Conservation (phyloP, 345 rosid genomes). For the Bretschneidera sinensis region DNA sequence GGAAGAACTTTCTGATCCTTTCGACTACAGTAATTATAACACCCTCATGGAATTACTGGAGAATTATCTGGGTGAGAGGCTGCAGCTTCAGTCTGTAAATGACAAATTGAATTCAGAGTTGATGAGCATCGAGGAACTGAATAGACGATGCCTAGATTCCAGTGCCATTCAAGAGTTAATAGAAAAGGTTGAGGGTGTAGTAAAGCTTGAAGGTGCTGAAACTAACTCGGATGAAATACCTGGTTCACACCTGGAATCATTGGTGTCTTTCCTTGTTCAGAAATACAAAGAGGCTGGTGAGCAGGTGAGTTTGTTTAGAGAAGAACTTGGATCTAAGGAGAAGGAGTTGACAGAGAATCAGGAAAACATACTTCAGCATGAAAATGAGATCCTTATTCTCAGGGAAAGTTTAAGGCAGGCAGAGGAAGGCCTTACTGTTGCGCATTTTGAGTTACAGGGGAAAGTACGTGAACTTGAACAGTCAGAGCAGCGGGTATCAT, state of each 20-base stretch:
- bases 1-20: slow-evolving; percentile 32
- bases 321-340: slow-evolving; percentile 43
- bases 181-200: slow-evolving; percentile 47
- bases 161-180: slow-evolving; percentile 49
- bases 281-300: slow-evolving; percentile 51
- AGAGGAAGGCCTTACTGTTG: slow-evolving; percentile 48
- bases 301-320: slow-evolving; percentile 28
- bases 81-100: slow-evolving; percentile 48
- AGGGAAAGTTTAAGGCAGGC: slow-evolving; percentile 45
- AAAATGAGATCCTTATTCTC: slow-evolving; percentile 47
- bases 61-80: slow-evolving; percentile 48
- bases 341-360: slow-evolving; percentile 42
- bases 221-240: slow-evolving; percentile 34
- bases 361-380: slow-evolving; percentile 57
- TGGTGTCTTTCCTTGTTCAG: slow-evolving; percentile 60
- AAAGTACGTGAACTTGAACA: slow-evolving; percentile 67
- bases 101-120: slow-evolving; percentile 51
- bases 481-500: slow-evolving; percentile 77
- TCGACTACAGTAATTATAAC: slow-evolving; percentile 39
- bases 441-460: slow-evolving; percentile 46
- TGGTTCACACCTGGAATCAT: slow-evolving; percentile 45
- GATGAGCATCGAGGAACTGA: slow-evolving; percentile 48
- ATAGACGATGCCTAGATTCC: slow-evolving; percentile 37
- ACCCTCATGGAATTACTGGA: slow-evolving; percentile 45
- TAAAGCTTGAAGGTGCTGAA: slow-evolving; percentile 41